Evolutionary conservation across 108 stramenopile genomes (phyloP).

Genomic region (Cylindrotheca closterium): DNA sequence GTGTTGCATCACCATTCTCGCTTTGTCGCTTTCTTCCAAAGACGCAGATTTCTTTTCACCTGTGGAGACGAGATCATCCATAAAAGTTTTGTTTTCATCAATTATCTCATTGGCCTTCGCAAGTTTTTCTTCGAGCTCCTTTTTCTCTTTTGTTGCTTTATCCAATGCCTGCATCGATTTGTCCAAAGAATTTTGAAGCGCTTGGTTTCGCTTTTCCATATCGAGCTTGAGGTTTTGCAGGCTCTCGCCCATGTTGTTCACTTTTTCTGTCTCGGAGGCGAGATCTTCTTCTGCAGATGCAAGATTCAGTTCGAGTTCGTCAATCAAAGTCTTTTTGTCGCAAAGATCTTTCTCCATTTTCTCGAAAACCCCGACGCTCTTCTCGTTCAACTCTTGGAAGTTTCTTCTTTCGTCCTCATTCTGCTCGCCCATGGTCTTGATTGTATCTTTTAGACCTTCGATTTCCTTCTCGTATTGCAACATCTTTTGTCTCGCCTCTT

Average conservation of each 20-base stretch:
- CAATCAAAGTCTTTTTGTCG: slow-evolving; percentile 28
- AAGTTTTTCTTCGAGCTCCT: slow-evolving; percentile 28
- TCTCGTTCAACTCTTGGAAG: slow-evolving; percentile 30
- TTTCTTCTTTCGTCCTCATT: slow-evolving; percentile 21
- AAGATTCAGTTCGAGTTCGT: slow-evolving; percentile 28
- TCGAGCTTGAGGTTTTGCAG: background rate
- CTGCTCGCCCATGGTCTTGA: slow-evolving; percentile 3
- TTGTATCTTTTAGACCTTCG: slow-evolving; percentile 2
- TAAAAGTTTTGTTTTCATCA: slow-evolving; percentile 21
- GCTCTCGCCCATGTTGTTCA: slow-evolving; percentile 13
- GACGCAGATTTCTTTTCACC: slow-evolving; percentile 16
- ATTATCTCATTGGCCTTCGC: slow-evolving; percentile 17
- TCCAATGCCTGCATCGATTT: slow-evolving; percentile 8
- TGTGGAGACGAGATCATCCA: slow-evolving; percentile 4
- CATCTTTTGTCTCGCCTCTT: slow-evolving; percentile 13
- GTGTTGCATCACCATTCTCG: slow-evolving; percentile 12
- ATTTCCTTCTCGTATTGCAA: slow-evolving; percentile 25
- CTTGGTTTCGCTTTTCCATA: slow-evolving; percentile 5
- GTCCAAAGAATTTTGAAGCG: slow-evolving; percentile 14
- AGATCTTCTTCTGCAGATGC: slow-evolving; percentile 12
- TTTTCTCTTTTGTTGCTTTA: slow-evolving; percentile 20
- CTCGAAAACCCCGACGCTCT: slow-evolving; percentile 15
- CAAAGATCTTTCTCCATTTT: slow-evolving; percentile 18
- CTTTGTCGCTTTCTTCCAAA: slow-evolving; percentile 6
- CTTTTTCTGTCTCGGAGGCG: slow-evolving; percentile 11